Percentiles rank a stretch among this genome's conserved stretches.
Evolutionary conservation across 139 green algal genomes (phyloP).

Genomic region (Eudorina sp.): DNA sequence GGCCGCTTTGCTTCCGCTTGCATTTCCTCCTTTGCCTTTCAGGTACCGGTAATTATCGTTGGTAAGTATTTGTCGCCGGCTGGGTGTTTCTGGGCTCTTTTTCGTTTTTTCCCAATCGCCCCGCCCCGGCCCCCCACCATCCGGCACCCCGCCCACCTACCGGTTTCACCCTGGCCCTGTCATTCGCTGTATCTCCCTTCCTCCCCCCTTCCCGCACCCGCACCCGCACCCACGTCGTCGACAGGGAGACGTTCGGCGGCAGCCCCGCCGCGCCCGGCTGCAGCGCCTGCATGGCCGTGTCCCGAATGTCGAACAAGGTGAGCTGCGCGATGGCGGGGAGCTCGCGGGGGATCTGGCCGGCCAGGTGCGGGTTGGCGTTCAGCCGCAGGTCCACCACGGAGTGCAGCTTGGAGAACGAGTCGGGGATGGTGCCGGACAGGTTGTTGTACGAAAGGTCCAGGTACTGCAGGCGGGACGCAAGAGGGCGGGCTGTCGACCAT

Average conservation of each 20-base stretch:
- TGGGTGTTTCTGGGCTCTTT: too few relatives aligned
- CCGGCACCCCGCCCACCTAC: too few relatives aligned
- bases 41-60: too few relatives aligned
- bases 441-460: constrained; percentile 26
- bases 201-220: not conserved
- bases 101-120: too few relatives aligned
- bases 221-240: not conserved
- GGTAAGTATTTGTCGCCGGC: too few relatives aligned
- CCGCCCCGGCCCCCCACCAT: too few relatives aligned
- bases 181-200: not conserved
- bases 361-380: not conserved
- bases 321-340: not conserved
- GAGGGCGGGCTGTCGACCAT: too few relatives aligned
- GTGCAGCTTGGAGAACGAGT: not conserved
- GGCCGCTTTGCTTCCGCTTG: too few relatives aligned
- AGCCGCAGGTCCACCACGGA: not conserved
- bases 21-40: too few relatives aligned
- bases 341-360: not conserved
- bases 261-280: constrained; percentile 1
- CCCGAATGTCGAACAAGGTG: not conserved
- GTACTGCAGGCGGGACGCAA: not conserved
- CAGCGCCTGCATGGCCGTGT: constrained; percentile 7
- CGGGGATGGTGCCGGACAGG: constrained; percentile 10
- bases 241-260: not conserved
- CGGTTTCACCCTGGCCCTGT: too few relatives aligned